phyloP scores from a whole-genome alignment of 192 early-diverging fungal genomes.

The Entophlyctis helioformis region DNA sequence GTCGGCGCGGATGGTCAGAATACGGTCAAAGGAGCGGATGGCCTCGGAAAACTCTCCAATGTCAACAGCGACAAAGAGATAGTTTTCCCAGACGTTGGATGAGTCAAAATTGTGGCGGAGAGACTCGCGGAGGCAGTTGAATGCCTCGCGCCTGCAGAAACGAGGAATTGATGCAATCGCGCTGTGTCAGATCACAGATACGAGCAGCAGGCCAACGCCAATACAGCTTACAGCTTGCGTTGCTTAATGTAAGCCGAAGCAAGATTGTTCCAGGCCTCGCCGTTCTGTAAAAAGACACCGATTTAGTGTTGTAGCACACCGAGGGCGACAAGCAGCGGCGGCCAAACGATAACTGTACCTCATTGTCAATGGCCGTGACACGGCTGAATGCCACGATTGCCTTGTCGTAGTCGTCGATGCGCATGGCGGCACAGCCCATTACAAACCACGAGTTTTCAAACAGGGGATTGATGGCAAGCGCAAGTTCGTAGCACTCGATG shows the following conservation, averaged over 20 bases:
- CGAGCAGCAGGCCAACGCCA: slow-evolving; percentile 1
- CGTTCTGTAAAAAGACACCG: too few relatives aligned
- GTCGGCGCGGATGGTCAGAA: slow-evolving; percentile 67
- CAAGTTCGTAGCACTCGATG: slow-evolving; percentile 68
- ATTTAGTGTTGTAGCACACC: too few relatives aligned
- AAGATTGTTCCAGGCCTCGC: slow-evolving; percentile 96
- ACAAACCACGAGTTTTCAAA: slow-evolving; percentile 96
- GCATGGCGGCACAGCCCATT: slow-evolving; percentile 86
- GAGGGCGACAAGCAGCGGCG: too few relatives aligned
- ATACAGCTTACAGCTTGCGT: slow-evolving; percentile 41
- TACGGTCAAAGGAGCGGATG: slow-evolving; percentile 69
- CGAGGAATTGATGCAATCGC: neutral
- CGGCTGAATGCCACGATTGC: slow-evolving; percentile 67
- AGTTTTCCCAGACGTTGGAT: slow-evolving; percentile 92
- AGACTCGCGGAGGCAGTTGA: slow-evolving; percentile 70
- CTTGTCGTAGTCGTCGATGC: slow-evolving; percentile 59
- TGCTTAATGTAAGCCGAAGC: slow-evolving; percentile 67
- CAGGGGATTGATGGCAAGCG: slow-evolving; percentile 81
- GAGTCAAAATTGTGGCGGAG: slow-evolving; percentile 65
- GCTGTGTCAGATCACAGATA: neutral
- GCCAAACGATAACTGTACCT: too few relatives aligned
- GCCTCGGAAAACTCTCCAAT: slow-evolving; percentile 70
- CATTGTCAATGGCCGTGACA: slow-evolving; percentile 52
- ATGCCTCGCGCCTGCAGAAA: slow-evolving; percentile 53
- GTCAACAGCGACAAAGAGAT: slow-evolving; percentile 65